These are phyloP conservation scores for Boletellus ananas DNA, from an alignment of 768 basidiomycete genomes.

Conservation along the genomic window DNA sequence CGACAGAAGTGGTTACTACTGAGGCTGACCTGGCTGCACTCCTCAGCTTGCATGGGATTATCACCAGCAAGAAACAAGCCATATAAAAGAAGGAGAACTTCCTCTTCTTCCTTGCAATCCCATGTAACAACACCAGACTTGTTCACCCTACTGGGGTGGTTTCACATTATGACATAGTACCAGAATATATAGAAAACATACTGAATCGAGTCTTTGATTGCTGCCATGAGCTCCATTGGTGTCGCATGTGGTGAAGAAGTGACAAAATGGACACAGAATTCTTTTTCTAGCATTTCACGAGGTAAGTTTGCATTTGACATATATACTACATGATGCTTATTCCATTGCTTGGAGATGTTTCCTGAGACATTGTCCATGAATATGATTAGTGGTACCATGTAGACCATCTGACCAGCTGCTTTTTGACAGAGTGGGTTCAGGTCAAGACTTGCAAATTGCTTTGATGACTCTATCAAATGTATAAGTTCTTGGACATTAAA, in stretches of 20 bases:
- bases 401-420: conserved; percentile 16
- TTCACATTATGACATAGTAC: no score
- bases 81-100: conserved; percentile 22
- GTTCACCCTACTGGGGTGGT: no score
- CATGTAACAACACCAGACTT: conserved; percentile 15
- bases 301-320: conserved; percentile 31
- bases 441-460: conserved; percentile 2
- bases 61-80: conserved; percentile 25
- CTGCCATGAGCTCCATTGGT: conserved; percentile 29
- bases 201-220: conserved; percentile 20
- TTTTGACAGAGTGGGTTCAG: conserved; percentile 15
- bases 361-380: conserved; percentile 36
- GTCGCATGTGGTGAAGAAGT: conserved; percentile 33
- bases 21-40: conserved; percentile 29
- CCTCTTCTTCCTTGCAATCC: conserved; percentile 18
- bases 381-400: conserved; percentile 21
- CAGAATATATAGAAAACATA: no score
- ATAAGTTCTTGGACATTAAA: no score
- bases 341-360: conserved; percentile 35
- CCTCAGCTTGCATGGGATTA: conserved; percentile 35
- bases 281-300: conserved; percentile 28
- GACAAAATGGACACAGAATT: conserved; percentile 29
- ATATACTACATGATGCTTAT: conserved; percentile 32
- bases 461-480: background rate
- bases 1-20: conserved; percentile 31